A percentile compares a stretch with the other conserved stretches of the same genome.
Evolutionary conservation across 768 basidiomycete species (phyloP).

Genomic region (Tulasnella sp.): DNA sequence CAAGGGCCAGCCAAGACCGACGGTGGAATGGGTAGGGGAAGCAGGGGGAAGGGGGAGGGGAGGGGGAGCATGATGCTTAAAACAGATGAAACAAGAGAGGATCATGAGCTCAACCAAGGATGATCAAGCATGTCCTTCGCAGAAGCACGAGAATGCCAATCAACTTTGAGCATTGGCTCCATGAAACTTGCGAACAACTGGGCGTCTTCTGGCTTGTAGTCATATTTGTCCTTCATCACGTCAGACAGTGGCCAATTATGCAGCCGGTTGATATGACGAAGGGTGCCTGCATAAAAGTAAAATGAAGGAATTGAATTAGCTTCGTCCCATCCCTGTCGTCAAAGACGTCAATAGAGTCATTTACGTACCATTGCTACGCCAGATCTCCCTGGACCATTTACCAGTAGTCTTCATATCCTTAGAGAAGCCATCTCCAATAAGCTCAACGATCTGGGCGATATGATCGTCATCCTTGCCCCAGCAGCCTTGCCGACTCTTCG

Average conservation of each 20-base stretch:
- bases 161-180: constrained; percentile 72
- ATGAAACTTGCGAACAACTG: constrained; percentile 65
- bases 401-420: constrained; percentile 79
- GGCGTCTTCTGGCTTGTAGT: constrained; percentile 64
- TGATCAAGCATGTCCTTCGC: constrained; percentile 77
- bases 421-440: constrained; percentile 73
- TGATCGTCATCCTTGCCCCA: constrained; percentile 96
- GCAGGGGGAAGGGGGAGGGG: not conserved
- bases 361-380: constrained; percentile 52
- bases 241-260: constrained; percentile 81
- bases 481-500: constrained; percentile 75
- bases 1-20: constrained; percentile 27
- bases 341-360: constrained; percentile 12
- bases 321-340: not conserved
- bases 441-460: constrained; percentile 91
- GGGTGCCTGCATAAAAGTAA: constrained; percentile 51
- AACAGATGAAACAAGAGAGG: not conserved
- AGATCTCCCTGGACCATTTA: constrained; percentile 81
- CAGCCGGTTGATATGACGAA: constrained; percentile 73
- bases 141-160: constrained; percentile 67
- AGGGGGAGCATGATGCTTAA: not conserved
- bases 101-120: constrained; percentile 59
- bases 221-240: constrained; percentile 90
- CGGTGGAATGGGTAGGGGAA: constrained; percentile 16
- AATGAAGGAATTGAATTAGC: constrained; percentile 7